Base-by-base conservation (phyloP, 768 basidiomycete genomes). In the Mycena rebaudengoi region DNA sequence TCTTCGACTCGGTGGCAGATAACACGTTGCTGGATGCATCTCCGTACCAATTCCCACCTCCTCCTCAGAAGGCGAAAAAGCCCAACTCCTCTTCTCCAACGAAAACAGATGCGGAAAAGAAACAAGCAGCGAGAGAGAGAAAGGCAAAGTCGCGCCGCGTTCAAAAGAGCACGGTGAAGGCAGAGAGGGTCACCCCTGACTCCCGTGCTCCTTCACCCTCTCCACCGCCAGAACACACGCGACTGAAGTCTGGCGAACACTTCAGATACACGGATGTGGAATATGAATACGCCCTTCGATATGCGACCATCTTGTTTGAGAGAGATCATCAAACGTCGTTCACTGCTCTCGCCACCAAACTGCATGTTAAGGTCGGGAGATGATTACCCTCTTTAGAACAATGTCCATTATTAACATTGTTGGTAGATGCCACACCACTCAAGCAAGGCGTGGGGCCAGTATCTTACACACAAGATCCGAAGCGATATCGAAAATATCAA, bases 361-460 rank as follows among this genome's bases (percentile, higher is more conserved):
- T 89, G 14, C 66, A 80, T 60, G 64, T 71, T 48, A 87, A 88
- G 79, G 90, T 87, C 54, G 29, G n/a, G n/a, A n/a, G 75, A 21
- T 23, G 26, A 57, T n/a, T 52, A 18, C 29, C 18, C 39, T 60
- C 12, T 20, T 21, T 41, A 33, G n/a, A 12, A 26, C 28, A 50
- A 16, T 37, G 40, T 12, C 18, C 16, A 18, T 10, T 29, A 58
- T 48, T 68, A 57, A 16, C 39, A 30, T 32, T 57, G 26, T 54
- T 45, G 41, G 12, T 59, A 92, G 91, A 79, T 91, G 79, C 85
- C 88, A 26, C 84, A 88, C 65, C 91, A 91, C 71, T 68, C 80
- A 3, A 13, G 67, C 6, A 70, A 32, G 8, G 89, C 88, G 14
- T 91, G 89, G 89, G 66, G 55, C 30, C 70, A 69, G n/a, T 79